Percentiles rank a stretch among this genome's conserved stretches.
Evolutionary conservation across 768 basidiomycete species (phyloP).

Genomic region (Boletellus ananas): DNA sequence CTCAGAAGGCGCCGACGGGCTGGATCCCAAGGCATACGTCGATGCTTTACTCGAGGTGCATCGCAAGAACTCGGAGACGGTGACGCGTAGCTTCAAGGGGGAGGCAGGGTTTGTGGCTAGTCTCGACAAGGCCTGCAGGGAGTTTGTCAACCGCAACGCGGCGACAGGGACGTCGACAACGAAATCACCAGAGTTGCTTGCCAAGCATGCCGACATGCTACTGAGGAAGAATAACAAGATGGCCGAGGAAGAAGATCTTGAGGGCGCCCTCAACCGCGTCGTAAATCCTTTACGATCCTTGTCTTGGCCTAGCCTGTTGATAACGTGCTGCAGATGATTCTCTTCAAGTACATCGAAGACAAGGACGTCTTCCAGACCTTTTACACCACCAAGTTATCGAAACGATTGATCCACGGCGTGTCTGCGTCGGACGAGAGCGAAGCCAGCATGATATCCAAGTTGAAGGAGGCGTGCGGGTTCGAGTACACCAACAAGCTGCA

Average conservation of each 20-base stretch:
- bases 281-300: slow-evolving; percentile 42
- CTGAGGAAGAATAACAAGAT: slow-evolving; percentile 95
- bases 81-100: slow-evolving; percentile 83
- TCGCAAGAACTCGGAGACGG: slow-evolving; percentile 86
- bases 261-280: slow-evolving; percentile 85
- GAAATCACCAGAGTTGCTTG: slow-evolving; percentile 88
- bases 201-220: slow-evolving; percentile 86
- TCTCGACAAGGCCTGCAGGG: slow-evolving; percentile 91
- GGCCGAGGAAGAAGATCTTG: slow-evolving; percentile 86
- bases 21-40: slow-evolving; percentile 93
- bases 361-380: slow-evolving; percentile 99
- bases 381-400: slow-evolving; percentile 91
- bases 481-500: slow-evolving; percentile 96
- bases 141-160: slow-evolving; percentile 91
- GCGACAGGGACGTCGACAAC: slow-evolving; percentile 81
- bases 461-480: slow-evolving; percentile 95
- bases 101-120: slow-evolving; percentile 93
- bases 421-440: slow-evolving; percentile 97
- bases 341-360: slow-evolving; percentile 98
- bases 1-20: slow-evolving; percentile 47
- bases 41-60: slow-evolving; percentile 91
- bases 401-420: slow-evolving; percentile 85
- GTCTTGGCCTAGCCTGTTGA: not conserved
- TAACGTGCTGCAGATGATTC: slow-evolving; percentile 65
- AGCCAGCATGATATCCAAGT: slow-evolving; percentile 95